Conservation (phyloP, 2,329 filamentous ascomycete species). For the Aspergillus niger region DNA sequence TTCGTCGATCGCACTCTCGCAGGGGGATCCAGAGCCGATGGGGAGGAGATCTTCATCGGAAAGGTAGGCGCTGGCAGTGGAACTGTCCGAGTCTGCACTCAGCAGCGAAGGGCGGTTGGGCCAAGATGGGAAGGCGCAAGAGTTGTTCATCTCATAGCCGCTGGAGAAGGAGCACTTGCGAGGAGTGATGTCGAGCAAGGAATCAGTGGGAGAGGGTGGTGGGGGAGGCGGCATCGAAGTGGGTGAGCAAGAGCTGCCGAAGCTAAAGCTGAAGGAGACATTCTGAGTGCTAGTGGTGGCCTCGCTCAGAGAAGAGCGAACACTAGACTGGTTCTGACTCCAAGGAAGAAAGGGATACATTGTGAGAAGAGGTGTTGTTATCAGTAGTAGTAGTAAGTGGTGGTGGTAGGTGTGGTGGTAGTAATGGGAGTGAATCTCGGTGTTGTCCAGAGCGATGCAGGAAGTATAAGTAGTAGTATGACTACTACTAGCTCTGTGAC, state of each 20-base stretch:
- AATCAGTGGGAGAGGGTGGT: constrained; percentile 42
- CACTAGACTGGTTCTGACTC: constrained; percentile 24
- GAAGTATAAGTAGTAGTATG: background rate
- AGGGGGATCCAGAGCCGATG: constrained; percentile 31
- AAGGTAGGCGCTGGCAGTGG: constrained; percentile 41
- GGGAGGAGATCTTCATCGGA: constrained; percentile 47
- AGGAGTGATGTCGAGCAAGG: constrained; percentile 43
- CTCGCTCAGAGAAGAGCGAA: constrained; percentile 25
- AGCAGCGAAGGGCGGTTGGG: constrained; percentile 44
- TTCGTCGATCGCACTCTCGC: constrained; percentile 31
- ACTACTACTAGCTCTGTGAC: no score
- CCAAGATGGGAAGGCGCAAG: constrained; percentile 49
- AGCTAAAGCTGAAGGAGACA: constrained; percentile 31
- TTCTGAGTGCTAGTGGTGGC: constrained; percentile 23
- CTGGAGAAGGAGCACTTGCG: constrained; percentile 47
- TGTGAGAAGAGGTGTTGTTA: constrained; percentile 6
- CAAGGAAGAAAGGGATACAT: constrained; percentile 28
- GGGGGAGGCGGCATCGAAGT: constrained; percentile 40
- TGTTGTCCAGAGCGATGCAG: background rate
- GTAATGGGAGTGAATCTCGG: background rate
- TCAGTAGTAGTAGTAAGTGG: constrained; percentile 6
- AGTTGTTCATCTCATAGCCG: constrained; percentile 40
- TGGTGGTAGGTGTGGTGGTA: background rate
- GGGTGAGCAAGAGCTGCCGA: constrained; percentile 26
- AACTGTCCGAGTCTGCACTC: constrained; percentile 33